Conservation (phyloP, 2,329 filamentous ascomycete species). For the Aspergillus ustus region DNA sequence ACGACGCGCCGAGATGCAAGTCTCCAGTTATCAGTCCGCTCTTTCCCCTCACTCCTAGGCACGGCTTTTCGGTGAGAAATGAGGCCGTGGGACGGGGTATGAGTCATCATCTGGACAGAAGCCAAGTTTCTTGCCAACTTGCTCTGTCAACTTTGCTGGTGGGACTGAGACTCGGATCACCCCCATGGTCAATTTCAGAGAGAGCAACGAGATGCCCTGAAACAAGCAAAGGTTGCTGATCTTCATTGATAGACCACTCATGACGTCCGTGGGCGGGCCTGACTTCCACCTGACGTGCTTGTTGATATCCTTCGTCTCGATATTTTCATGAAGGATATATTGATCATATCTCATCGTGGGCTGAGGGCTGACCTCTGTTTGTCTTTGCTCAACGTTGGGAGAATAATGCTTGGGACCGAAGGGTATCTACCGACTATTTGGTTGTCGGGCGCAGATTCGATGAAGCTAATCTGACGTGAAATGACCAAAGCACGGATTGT, state of each 20-base stretch:
- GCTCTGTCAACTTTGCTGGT: background rate
- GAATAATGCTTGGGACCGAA: background rate
- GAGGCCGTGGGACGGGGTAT: background rate
- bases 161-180: background rate
- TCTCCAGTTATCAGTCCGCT: background rate
- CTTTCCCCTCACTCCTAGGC: background rate
- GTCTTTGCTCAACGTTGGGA: too few species aligned
- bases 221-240: constrained; percentile 26
- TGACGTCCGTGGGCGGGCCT: constrained; percentile 17
- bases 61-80: background rate
- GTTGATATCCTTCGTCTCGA: background rate
- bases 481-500: background rate
- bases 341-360: background rate
- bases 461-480: background rate
- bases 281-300: background rate
- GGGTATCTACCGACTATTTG: background rate
- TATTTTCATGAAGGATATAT: background rate
- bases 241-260: constrained; percentile 24
- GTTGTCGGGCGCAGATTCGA: background rate
- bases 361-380: too few species aligned
- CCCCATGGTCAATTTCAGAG: background rate
- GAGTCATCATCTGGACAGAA: background rate
- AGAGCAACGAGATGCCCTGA: background rate
- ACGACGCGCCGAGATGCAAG: constrained; percentile 20
- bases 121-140: background rate